Conservation (phyloP, 257 asterid genomes). For the Solanum sitiens region DNA sequence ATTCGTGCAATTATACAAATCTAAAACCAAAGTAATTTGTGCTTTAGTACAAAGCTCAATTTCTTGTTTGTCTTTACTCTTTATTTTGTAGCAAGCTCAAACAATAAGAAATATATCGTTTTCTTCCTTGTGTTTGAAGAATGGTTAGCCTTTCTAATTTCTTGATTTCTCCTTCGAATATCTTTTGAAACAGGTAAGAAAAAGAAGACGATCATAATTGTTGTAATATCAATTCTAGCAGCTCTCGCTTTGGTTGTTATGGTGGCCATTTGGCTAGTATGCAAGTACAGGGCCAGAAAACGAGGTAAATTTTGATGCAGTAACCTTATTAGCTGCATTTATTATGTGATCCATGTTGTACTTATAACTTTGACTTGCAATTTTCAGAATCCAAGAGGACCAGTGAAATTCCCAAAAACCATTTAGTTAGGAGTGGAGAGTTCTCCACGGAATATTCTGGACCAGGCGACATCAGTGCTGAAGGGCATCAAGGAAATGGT, state of each 20-base stretch:
- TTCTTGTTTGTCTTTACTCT: not conserved
- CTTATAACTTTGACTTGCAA: not conserved
- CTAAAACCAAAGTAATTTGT: not conserved
- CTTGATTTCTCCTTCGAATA: not conserved
- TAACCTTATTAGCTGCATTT: not conserved
- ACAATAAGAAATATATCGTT: not conserved
- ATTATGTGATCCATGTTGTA: not conserved
- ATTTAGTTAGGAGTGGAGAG: conserved; percentile 27
- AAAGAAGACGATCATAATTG: conserved; percentile 9
- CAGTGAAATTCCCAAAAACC: conserved; percentile 13
- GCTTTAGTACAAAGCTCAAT: not conserved
- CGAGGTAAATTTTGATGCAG: conserved; percentile 22
- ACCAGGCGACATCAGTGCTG: conserved; percentile 22
- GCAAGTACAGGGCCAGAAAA: conserved; percentile 16
- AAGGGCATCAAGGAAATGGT: conserved; percentile 46
- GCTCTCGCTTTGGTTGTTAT: conserved; percentile 26
- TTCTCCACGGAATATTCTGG: conserved; percentile 33
- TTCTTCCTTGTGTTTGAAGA: not conserved
- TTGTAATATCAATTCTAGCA: conserved; percentile 16
- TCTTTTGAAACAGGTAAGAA: conserved; percentile 13
- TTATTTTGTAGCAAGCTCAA: not conserved
- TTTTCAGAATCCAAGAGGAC: conserved; percentile 17
- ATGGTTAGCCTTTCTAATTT: not conserved
- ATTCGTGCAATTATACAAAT: not conserved
- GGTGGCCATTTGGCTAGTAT: conserved; percentile 27